Conservation (phyloP, 768 basidiomycete genomes). For the Xerocomus brunneocitrinus region DNA sequence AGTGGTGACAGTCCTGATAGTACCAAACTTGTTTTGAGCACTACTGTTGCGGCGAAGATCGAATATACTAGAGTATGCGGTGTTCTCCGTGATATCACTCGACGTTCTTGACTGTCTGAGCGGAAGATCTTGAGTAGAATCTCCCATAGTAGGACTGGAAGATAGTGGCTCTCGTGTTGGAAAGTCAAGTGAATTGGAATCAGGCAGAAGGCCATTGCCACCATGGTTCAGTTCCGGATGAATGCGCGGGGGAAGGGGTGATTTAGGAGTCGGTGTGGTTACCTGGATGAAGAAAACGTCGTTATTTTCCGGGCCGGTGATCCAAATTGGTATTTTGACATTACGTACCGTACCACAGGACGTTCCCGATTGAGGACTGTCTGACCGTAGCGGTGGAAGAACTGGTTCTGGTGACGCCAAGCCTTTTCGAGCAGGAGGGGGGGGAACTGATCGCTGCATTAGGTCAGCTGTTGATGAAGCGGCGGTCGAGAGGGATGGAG, state of each 20-base stretch:
- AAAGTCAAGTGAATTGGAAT: conserved; percentile 27
- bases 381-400: conserved; percentile 50
- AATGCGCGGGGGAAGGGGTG: conserved; percentile 52
- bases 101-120: conserved; percentile 62
- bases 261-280: conserved; percentile 40
- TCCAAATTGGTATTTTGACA: conserved; percentile 11
- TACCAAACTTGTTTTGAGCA: conserved; percentile 63
- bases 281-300: conserved; percentile 35
- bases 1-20: conserved; percentile 77
- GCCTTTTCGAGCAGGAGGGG: conserved; percentile 37
- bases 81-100: conserved; percentile 53
- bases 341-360: conserved; percentile 31
- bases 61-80: conserved; percentile 58
- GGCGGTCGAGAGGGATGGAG: conserved; percentile 35
- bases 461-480: conserved; percentile 65
- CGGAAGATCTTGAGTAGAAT: conserved; percentile 33
- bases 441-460: conserved; percentile 34
- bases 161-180: conserved; percentile 34
- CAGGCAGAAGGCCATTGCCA: conserved; percentile 6
- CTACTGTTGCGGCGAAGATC: conserved; percentile 44
- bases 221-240: conserved; percentile 24
- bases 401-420: conserved; percentile 47
- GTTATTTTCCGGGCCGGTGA: conserved; percentile 31
- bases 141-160: conserved; percentile 31
- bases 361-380: conserved; percentile 49